phyloP scores from a whole-genome alignment of 768 basidiomycete species.

The Mycena indigotica region DNA sequence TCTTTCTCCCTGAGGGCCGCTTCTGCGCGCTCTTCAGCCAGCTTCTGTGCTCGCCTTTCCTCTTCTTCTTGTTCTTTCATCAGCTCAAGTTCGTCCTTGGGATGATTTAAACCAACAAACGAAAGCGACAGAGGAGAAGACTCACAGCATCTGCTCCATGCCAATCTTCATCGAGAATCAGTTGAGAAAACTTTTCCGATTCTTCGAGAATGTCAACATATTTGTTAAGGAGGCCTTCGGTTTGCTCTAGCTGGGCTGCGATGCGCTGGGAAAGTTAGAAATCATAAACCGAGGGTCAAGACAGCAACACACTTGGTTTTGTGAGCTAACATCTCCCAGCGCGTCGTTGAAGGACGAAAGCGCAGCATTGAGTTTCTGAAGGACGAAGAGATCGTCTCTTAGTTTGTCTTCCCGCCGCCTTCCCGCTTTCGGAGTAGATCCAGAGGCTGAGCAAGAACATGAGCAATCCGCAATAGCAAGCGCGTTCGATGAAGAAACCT shows the following conservation, averaged over 20 bases:
- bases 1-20: conserved; percentile 45
- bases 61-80: conserved; percentile 51
- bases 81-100: conserved; percentile 62
- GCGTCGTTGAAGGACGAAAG: conserved; percentile 72
- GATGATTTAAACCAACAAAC: background rate
- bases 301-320: conserved; percentile 58
- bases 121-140: conserved; percentile 4
- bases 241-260: conserved; percentile 66
- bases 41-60: conserved; percentile 41
- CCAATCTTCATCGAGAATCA: conserved; percentile 80
- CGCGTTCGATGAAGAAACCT: background rate
- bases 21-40: conserved; percentile 49
- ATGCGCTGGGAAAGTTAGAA: conserved; percentile 49
- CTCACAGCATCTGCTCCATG: conserved; percentile 71
- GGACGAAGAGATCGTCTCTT: conserved; percentile 69
- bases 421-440: conserved; percentile 19
- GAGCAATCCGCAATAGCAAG: background rate
- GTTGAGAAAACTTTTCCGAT: conserved; percentile 65
- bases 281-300: background rate
- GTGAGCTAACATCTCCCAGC: conserved; percentile 59
- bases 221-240: conserved; percentile 73
- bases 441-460: background rate
- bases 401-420: conserved; percentile 69
- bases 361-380: conserved; percentile 72
- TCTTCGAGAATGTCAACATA: conserved; percentile 70